A percentile compares a stretch with the other conserved stretches of the same genome.
Evolutionary conservation across 306 rosid genomes (phyloP).

Genomic region (Quercus glauca): DNA sequence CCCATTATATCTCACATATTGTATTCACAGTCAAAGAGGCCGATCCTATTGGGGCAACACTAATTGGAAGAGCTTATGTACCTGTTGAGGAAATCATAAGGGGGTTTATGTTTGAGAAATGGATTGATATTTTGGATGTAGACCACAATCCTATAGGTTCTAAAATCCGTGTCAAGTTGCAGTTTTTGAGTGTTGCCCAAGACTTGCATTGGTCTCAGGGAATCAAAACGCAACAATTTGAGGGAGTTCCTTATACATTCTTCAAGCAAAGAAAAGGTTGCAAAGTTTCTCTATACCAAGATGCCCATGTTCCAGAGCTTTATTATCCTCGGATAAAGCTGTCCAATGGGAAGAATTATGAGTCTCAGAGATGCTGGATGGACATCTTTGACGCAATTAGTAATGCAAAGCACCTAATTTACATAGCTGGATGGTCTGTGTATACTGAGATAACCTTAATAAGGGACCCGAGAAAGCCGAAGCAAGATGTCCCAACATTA

Average conservation of each 20-base stretch:
- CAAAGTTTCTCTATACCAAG: constrained; percentile 70
- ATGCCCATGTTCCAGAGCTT: constrained; percentile 50
- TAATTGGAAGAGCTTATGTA: constrained; percentile 74
- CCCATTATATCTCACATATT: constrained; percentile 55
- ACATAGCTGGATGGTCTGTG: constrained; percentile 85
- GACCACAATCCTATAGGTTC: constrained; percentile 42
- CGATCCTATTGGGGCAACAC: constrained; percentile 68
- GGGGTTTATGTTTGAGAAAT: constrained; percentile 25
- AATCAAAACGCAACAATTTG: constrained; percentile 30
- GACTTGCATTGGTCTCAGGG: constrained; percentile 54
- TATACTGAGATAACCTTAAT: constrained; percentile 46
- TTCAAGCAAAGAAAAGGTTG: constrained; percentile 67
- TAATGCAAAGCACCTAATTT: constrained; percentile 54
- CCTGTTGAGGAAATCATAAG: constrained; percentile 40
- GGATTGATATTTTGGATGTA: constrained; percentile 63
- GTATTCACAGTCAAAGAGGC: constrained; percentile 70
- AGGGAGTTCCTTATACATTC: constrained; percentile 65
- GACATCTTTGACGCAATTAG: constrained; percentile 61
- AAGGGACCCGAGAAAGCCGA: constrained; percentile 33
- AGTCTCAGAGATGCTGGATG: constrained; percentile 67
- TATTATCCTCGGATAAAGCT: constrained; percentile 11
- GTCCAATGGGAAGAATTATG: constrained; percentile 12
- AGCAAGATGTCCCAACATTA: constrained; percentile 33
- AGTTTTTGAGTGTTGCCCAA: constrained; percentile 18
- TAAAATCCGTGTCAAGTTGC: constrained; percentile 48